A percentile compares a stretch with the other conserved stretches of the same genome.
Conservation (phyloP, 371 early-diverging fungal genomes). For the Zancudomyces culisetae region DNA sequence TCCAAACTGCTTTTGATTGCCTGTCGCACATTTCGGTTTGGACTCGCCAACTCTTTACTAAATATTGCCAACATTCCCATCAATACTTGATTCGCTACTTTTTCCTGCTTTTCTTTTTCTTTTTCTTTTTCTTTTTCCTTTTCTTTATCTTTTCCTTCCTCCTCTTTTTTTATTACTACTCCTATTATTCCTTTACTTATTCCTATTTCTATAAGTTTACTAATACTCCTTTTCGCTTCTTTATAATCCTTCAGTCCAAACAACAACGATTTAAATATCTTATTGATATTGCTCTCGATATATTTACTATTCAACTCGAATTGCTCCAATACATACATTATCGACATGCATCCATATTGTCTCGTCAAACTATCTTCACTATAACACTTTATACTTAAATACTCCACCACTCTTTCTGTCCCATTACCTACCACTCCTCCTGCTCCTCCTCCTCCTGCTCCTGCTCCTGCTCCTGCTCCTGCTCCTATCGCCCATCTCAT, state of each 20-base stretch:
- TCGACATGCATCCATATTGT: constrained; percentile 77
- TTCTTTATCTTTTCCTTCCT: neutral
- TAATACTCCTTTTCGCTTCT: neutral
- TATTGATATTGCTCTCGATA: constrained; percentile 81
- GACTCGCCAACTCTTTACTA: constrained; percentile 78
- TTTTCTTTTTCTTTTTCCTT: constrained; percentile 1
- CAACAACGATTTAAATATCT: constrained; percentile 76
- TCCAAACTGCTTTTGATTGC: constrained; percentile 68
- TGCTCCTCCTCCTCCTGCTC: too few species aligned
- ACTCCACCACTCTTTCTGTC: too few species aligned
- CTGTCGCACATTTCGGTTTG: constrained; percentile 74
- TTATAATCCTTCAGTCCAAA: constrained; percentile 75
- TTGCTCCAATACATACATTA: constrained; percentile 57
- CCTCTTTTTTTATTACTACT: neutral
- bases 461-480: too few species aligned
- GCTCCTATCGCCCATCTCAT: too few species aligned
- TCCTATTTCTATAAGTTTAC: neutral
- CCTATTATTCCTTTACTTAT: neutral
- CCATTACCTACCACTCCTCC: too few species aligned
- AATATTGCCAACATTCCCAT: constrained; percentile 43
- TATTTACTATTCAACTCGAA: constrained; percentile 69
- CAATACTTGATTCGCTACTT: constrained; percentile 5
- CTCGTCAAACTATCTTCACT: constrained; percentile 36
- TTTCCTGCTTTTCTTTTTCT: neutral
- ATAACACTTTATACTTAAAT: constrained; percentile 27